phyloP scores from a whole-genome alignment of 768 basidiomycete genomes.

The Naganishia kalamii region DNA sequence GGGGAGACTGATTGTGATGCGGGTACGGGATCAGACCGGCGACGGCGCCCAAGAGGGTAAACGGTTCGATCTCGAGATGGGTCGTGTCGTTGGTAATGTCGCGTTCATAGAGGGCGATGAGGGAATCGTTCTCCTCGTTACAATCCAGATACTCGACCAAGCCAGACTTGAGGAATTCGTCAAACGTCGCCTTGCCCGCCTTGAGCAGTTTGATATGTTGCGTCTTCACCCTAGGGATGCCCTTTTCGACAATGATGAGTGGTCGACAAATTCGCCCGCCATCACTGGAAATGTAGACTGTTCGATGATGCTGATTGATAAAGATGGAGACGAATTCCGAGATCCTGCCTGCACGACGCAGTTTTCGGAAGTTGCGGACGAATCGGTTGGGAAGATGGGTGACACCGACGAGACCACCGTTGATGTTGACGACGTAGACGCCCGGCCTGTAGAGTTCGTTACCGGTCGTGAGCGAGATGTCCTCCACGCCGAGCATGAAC shows the following conservation, averaged over 20 bases:
- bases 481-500: slow-evolving; percentile 96
- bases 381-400: slow-evolving; percentile 79
- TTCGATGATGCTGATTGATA: slow-evolving; percentile 87
- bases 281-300: slow-evolving; percentile 93
- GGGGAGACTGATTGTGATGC: slow-evolving; percentile 97
- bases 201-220: slow-evolving; percentile 82
- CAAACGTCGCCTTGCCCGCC: slow-evolving; percentile 69
- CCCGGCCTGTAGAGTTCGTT: slow-evolving; percentile 91
- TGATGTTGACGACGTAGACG: slow-evolving; percentile 92
- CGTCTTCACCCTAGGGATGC: no score
- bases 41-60: slow-evolving; percentile 93
- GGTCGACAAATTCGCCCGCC: slow-evolving; percentile 97
- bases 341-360: slow-evolving; percentile 81
- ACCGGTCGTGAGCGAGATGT: slow-evolving; percentile 85
- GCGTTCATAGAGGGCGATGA: slow-evolving; percentile 87
- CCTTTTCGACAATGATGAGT: slow-evolving; percentile 88
- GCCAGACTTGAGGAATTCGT: slow-evolving; percentile 85
- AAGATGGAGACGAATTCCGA: slow-evolving; percentile 93
- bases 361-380: slow-evolving; percentile 80
- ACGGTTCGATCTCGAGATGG: slow-evolving; percentile 97
- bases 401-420: slow-evolving; percentile 89
- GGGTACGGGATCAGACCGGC: slow-evolving; percentile 98
- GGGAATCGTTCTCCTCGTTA: slow-evolving; percentile 97
- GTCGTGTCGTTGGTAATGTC: slow-evolving; percentile 77
- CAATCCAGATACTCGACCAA: slow-evolving; percentile 97